Evolutionary conservation across 306 rosid species (phyloP).

Genomic region (Cicer bijugum): DNA sequence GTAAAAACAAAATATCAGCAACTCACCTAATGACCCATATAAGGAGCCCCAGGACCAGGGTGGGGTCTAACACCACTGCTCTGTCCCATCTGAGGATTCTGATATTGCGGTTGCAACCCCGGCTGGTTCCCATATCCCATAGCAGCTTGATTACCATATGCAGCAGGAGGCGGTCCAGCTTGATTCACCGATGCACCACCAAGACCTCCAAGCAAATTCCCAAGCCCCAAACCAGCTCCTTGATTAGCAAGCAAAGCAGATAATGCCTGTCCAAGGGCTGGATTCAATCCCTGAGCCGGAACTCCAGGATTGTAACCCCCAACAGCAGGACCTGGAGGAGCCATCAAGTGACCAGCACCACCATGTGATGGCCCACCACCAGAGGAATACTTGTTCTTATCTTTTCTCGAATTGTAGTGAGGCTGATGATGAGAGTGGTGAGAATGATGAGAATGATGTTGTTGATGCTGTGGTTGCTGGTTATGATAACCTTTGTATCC

Average conservation of each 20-base stretch:
- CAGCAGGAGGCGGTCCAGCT: constrained; percentile 58
- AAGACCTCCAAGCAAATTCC: constrained; percentile 69
- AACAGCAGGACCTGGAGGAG: constrained; percentile 60
- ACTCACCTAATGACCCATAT: constrained; percentile 78
- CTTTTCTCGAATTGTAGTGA: constrained; percentile 59
- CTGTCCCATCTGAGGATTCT: constrained; percentile 77
- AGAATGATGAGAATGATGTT: constrained; percentile 37
- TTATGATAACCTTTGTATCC: constrained; percentile 55
- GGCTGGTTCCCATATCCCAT: constrained; percentile 67
- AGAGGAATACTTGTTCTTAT: constrained; percentile 57
- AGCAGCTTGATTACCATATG: constrained; percentile 59
- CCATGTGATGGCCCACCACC: constrained; percentile 54
- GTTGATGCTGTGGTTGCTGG: constrained; percentile 47
- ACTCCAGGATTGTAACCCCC: constrained; percentile 66
- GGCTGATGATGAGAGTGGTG: constrained; percentile 51
- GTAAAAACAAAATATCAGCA: not conserved
- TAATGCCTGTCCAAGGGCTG: constrained; percentile 65
- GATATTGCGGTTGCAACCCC: constrained; percentile 64
- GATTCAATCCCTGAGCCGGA: constrained; percentile 58
- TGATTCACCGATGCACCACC: constrained; percentile 61
- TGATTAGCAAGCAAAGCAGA: constrained; percentile 68
- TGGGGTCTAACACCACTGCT: constrained; percentile 65
- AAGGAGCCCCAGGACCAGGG: constrained; percentile 71
- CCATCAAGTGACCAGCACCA: constrained; percentile 54
- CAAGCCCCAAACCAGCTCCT: constrained; percentile 69